phyloP scores from a whole-genome alignment of 164 flowering plant species.

The Annona cherimola region DNA sequence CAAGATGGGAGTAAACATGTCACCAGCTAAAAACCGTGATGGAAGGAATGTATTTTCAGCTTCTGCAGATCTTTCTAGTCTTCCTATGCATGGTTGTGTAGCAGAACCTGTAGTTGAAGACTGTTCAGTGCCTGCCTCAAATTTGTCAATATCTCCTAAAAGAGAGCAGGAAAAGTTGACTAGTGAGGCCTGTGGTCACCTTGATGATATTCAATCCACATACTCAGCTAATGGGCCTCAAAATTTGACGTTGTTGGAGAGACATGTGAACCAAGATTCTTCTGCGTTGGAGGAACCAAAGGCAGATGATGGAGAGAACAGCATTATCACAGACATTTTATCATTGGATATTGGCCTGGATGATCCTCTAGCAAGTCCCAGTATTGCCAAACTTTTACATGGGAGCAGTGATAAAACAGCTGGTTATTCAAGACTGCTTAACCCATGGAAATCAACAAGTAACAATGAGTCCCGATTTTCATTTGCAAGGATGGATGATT shows the following conservation, averaged over 20 bases:
- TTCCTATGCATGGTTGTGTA: not conserved
- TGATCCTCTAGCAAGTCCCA: constrained; percentile 7
- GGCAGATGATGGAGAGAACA: constrained; percentile 9
- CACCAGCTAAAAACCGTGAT: not conserved
- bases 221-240: constrained; percentile 1
- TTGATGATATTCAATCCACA: not conserved
- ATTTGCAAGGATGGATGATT: constrained; percentile 10
- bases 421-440: constrained; percentile 7
- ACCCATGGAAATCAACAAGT: constrained; percentile 1
- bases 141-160: constrained; percentile 1
- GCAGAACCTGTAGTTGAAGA: not conserved
- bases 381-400: constrained; percentile 9
- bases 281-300: not conserved
- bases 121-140: not conserved
- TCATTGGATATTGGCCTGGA: constrained; percentile 11
- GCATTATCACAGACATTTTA: constrained; percentile 8
- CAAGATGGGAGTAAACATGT: not conserved
- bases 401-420: not conserved
- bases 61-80: not conserved
- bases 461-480: constrained; percentile 10
- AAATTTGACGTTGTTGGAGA: not conserved
- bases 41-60: not conserved
- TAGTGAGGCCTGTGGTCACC: not conserved
- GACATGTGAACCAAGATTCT: not conserved
- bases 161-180: not conserved